Evolutionary conservation across 1,284 basidiomycete species (phyloP).

Genomic region (Takashimella tepidaria): DNA sequence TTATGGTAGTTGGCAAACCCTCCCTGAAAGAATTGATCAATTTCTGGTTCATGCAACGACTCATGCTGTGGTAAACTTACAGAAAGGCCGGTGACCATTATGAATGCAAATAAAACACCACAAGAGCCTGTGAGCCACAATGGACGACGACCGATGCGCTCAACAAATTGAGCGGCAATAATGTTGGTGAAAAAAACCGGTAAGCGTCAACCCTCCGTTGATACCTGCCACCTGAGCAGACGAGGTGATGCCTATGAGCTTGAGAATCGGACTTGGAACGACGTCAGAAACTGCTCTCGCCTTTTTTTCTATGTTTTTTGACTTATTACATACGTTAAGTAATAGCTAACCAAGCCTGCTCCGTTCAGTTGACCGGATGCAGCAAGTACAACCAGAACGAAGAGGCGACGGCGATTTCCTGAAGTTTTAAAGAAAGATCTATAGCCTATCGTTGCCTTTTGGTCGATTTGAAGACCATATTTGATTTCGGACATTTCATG

Average conservation of each 20-base stretch:
- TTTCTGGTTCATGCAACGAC: no score
- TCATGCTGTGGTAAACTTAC: no score
- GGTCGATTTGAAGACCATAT: not conserved
- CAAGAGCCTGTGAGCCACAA: constrained; percentile 3
- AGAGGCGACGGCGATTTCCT: constrained; percentile 49
- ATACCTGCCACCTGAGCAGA: constrained; percentile 59
- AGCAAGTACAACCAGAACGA: constrained; percentile 53
- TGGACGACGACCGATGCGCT: constrained; percentile 28
- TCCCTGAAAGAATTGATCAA: no score
- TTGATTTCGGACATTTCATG: constrained; percentile 48
- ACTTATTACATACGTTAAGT: constrained; percentile 47
- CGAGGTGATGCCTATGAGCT: constrained; percentile 63
- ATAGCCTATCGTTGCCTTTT: not conserved
- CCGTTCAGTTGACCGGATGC: constrained; percentile 64
- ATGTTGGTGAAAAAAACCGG: constrained; percentile 30
- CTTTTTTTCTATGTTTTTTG: not conserved
- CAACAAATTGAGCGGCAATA: constrained; percentile 26
- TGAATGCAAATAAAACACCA: not conserved
- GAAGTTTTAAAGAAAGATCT: constrained; percentile 28
- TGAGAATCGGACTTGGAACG: constrained; percentile 56
- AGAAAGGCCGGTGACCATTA: not conserved
- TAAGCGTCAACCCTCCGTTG: constrained; percentile 63
- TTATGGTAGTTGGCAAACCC: constrained; percentile 46
- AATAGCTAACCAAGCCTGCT: constrained; percentile 61
- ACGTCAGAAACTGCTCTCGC: not conserved